Evolutionary conservation across 371 early-diverging fungal species (phyloP).

Genomic region (Aphelidium insulamus): DNA sequence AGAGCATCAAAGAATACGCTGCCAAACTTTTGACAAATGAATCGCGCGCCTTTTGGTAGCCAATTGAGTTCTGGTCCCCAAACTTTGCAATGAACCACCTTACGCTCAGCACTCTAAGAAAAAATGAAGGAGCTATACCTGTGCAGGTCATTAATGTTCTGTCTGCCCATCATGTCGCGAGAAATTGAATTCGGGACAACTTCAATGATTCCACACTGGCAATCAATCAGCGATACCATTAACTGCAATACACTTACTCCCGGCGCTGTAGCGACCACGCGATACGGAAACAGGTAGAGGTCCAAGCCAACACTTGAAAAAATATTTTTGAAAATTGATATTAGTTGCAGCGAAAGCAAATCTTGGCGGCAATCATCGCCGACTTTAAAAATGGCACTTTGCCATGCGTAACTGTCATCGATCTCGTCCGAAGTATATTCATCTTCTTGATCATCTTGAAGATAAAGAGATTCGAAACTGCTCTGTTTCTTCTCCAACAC

Average conservation of each 20-base stretch:
- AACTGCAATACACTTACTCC: slow-evolving; percentile 24
- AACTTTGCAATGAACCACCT: slow-evolving; percentile 81
- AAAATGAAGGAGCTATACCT: no score
- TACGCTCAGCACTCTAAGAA: background rate
- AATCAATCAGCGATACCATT: slow-evolving; percentile 4
- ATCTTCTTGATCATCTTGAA: slow-evolving; percentile 9
- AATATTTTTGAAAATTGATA: slow-evolving; percentile 91
- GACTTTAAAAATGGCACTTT: slow-evolving; percentile 95
- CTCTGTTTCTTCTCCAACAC: slow-evolving; percentile 3
- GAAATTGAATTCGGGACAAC: slow-evolving; percentile 97
- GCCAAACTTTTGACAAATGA: slow-evolving; percentile 93
- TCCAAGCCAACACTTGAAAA: slow-evolving; percentile 77
- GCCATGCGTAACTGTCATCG: slow-evolving; percentile 25
- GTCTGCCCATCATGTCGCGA: slow-evolving; percentile 93
- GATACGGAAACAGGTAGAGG: slow-evolving; percentile 92
- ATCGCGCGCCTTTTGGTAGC: slow-evolving; percentile 75
- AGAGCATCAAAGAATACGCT: slow-evolving; percentile 90
- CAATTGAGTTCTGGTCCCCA: slow-evolving; percentile 73
- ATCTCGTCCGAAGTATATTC: slow-evolving; percentile 9
- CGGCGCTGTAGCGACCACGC: slow-evolving; percentile 91
- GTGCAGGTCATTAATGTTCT: slow-evolving; percentile 88
- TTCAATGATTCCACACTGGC: slow-evolving; percentile 88
- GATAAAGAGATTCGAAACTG: background rate
- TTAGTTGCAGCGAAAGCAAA: slow-evolving; percentile 91
- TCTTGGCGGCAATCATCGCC: slow-evolving; percentile 99